A percentile compares a stretch with the other conserved stretches of the same genome.
These are phyloP conservation scores for Picochlorum sp. DNA, from an alignment of 139 green algal species.

Conservation along the genomic window DNA sequence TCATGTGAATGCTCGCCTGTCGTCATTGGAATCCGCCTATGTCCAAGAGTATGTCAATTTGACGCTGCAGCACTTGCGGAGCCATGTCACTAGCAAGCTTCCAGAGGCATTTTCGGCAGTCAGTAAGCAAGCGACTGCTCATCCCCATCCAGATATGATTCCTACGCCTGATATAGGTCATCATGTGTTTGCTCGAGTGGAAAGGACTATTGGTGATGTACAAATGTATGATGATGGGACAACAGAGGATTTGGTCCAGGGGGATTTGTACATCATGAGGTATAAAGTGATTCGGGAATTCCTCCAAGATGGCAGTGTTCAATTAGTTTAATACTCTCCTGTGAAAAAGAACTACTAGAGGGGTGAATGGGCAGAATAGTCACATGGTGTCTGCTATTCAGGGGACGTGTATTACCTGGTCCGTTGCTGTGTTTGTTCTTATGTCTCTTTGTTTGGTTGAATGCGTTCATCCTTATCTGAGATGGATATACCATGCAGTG, in stretches of 20 bases:
- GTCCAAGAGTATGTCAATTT: constrained; percentile 30
- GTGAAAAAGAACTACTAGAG: too few relatives aligned
- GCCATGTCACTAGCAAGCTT: constrained; percentile 24
- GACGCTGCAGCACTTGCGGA: constrained; percentile 29
- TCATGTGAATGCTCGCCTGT: constrained; percentile 22
- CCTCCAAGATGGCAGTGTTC: constrained; percentile 20
- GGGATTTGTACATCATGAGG: constrained; percentile 42
- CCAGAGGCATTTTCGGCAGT: constrained; percentile 35
- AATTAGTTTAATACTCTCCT: constrained; percentile 22
- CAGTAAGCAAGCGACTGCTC: constrained; percentile 25
- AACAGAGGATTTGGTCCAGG: constrained; percentile 35
- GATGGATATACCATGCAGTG: neutral
- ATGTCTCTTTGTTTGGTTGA: neutral
- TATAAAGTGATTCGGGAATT: constrained; percentile 30
- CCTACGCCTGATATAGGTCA: constrained; percentile 27
- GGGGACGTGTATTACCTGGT: neutral
- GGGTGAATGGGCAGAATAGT: too few relatives aligned
- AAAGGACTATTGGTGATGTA: constrained; percentile 35
- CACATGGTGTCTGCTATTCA: neutral
- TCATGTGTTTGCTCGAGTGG: constrained; percentile 41
- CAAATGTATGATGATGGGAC: constrained; percentile 34
- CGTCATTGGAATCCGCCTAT: constrained; percentile 23
- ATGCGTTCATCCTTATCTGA: too few relatives aligned
- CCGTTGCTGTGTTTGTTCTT: neutral
- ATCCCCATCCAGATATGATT: constrained; percentile 36